Evolutionary conservation across 805 yeast species (phyloP), one percentile per base, ranked within the genome.

Genomic region (Scheffersomyces coipomensis): DNA sequence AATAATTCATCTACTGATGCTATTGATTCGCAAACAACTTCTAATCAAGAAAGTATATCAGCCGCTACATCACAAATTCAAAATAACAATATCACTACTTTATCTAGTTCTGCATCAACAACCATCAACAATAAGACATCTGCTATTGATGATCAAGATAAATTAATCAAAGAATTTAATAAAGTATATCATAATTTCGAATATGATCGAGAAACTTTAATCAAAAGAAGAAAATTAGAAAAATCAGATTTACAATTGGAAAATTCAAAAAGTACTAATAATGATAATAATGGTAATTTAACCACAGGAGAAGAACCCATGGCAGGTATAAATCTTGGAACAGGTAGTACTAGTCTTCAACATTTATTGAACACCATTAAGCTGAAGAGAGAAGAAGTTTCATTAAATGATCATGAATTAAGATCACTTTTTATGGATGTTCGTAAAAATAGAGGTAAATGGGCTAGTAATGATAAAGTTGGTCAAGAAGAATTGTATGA

Each of bases 401-500:
- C 73, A 15, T 68, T 93, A 23, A 81, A 88, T 9, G 98, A 91
- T 53, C 70, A 78, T 40, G 98, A 93, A 57, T 75, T 93, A 40
- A 79, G 91, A 43, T 85, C 85, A 44, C 69, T 93, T 46, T 83
- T 93, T 38, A 78, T 87, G 75, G 99, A 93, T 56, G 98, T 93
- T 8, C 75, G 97, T 35, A 93, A 90, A 52, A 91, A 90, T 56
- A 71, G 98, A 43, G 95, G 98, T 0, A 93, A 93, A 63, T 93
- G 99, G 99, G 95, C 97, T 7, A 87, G 87, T 42, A 97, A 93
- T 56, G 96, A 90, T 42, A 75, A 86, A 45, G 82, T 93, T 32
- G 99, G 99, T 5, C 99, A 93, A 64, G 99, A 93, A 57, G 99
- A 95, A 59, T 73, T 93, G 17, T 93, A 93, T 55, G 99, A 95